These are phyloP conservation scores for Mycena olivaceomarginata DNA, from an alignment of 768 basidiomycete species.

Conservation along the genomic window DNA sequence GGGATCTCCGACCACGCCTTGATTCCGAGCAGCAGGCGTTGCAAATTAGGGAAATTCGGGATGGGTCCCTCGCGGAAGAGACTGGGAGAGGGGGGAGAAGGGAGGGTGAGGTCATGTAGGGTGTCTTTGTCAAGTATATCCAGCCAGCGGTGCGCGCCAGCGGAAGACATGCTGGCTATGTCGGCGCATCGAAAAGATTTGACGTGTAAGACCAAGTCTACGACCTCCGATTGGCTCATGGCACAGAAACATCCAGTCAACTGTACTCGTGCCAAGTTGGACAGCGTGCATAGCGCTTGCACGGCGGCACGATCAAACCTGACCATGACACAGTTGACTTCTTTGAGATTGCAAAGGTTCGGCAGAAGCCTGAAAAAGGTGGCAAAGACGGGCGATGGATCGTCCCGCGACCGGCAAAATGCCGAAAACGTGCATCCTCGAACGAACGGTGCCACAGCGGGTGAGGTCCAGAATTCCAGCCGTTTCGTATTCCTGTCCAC, in stretches of 20 bases:
- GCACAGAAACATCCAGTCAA: background rate
- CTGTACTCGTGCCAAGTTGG: slow-evolving; percentile 3
- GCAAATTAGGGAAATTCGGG: background rate
- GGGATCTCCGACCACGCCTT: background rate
- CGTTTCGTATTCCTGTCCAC: background rate
- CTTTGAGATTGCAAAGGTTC: background rate
- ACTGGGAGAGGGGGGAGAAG: background rate
- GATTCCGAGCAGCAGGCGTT: background rate
- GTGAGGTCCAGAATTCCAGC: slow-evolving; percentile 19
- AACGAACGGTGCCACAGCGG: slow-evolving; percentile 9
- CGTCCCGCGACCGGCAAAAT: background rate
- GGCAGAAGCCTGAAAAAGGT: slow-evolving; percentile 3
- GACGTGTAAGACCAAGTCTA: background rate
- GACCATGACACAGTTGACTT: background rate
- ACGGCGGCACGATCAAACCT: slow-evolving; percentile 12
- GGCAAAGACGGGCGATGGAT: slow-evolving; percentile 2
- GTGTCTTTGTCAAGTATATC: background rate
- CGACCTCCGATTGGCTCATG: background rate
- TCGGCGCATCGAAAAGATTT: background rate
- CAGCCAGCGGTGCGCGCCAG: background rate
- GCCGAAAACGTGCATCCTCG: slow-evolving; percentile 8
- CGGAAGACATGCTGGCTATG: too few species aligned
- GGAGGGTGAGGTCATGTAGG: slow-evolving; percentile 2
- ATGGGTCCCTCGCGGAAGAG: background rate
- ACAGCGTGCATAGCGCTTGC: background rate